phyloP scores from a whole-genome alignment of 2,329 filamentous ascomycete species.

The Lachnellula cervina region DNA sequence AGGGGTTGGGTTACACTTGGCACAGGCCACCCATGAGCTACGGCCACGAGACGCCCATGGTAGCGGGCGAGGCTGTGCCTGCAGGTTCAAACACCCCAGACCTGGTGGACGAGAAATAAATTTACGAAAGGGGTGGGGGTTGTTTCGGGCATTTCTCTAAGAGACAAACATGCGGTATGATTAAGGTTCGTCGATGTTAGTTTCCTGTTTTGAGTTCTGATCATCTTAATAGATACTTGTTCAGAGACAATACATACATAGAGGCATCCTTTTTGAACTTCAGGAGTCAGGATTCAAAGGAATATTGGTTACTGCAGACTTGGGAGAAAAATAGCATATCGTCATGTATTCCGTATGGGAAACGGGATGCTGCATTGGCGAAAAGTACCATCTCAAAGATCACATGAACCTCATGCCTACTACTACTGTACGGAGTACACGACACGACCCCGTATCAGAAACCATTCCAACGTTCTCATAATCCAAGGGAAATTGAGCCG shows the following conservation, averaged over 20 bases:
- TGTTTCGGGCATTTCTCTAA: background rate
- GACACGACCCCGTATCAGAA: background rate
- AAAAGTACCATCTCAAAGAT: background rate
- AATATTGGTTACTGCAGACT: background rate
- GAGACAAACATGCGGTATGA: too few relatives aligned
- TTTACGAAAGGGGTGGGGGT: background rate
- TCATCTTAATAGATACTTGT: background rate
- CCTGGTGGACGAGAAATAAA: too few relatives aligned
- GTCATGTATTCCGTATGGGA: background rate
- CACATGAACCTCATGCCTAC: background rate
- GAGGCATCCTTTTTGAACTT: background rate
- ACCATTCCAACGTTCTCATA: background rate
- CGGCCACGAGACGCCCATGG: slow-evolving; percentile 3
- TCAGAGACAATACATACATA: too few relatives aligned
- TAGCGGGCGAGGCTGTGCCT: slow-evolving; percentile 6
- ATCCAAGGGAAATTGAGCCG: background rate
- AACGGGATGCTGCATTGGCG: background rate
- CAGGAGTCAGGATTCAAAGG: background rate
- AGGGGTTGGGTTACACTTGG: background rate
- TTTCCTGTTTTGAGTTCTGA: slow-evolving; percentile 13
- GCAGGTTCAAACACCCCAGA: background rate
- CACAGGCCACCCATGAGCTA: background rate
- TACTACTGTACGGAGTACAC: too few relatives aligned
- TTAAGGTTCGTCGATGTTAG: background rate
- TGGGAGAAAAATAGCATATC: background rate